Percentiles rank a stretch among this genome's conserved stretches.
Conservation (phyloP, 805 yeast genomes). For the Candida peoriensis region DNA sequence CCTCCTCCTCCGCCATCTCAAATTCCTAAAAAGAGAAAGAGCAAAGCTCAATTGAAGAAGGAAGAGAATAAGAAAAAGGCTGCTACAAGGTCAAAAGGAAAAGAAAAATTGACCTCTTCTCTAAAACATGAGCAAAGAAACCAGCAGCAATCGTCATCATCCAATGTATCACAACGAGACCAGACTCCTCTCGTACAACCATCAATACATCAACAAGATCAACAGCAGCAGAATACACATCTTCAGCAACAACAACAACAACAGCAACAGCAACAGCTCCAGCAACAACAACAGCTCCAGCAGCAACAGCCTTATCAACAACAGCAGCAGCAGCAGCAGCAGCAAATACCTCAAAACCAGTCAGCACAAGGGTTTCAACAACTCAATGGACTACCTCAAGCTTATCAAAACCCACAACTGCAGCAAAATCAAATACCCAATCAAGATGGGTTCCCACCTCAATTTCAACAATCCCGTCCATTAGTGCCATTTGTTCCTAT, state of each 20-base stretch:
- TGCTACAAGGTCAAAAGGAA: not conserved
- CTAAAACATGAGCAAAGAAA: too few relatives aligned
- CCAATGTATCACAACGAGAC: conserved; percentile 2
- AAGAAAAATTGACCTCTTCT: not conserved
- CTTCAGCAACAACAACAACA: conserved; percentile 5
- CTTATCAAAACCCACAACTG: not conserved
- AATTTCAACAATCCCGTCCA: conserved; percentile 1
- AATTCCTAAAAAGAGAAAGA: conserved; percentile 7
- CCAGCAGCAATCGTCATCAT: too few relatives aligned
- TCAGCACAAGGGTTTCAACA: not conserved
- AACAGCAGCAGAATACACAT: conserved; percentile 6
- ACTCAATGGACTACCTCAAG: too few relatives aligned
- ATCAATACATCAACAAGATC: conserved; percentile 1
- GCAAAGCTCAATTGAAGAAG: conserved; percentile 1
- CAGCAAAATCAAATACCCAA: too few relatives aligned
- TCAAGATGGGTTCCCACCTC: not conserved
- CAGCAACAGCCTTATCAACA: conserved; percentile 3
- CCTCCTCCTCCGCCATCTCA: conserved; percentile 2
- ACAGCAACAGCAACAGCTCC: conserved; percentile 4
- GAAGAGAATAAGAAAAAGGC: conserved; percentile 1
- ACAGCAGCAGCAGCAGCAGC: conserved; percentile 5
- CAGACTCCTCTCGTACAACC: conserved; percentile 4
- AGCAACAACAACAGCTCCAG: conserved; percentile 6
- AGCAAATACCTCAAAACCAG: not conserved
- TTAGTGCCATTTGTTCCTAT: conserved; percentile 1